Conservation (phyloP, 225 moss, liverwort and hornwort genomes). For the Pleurozium schreberi region DNA sequence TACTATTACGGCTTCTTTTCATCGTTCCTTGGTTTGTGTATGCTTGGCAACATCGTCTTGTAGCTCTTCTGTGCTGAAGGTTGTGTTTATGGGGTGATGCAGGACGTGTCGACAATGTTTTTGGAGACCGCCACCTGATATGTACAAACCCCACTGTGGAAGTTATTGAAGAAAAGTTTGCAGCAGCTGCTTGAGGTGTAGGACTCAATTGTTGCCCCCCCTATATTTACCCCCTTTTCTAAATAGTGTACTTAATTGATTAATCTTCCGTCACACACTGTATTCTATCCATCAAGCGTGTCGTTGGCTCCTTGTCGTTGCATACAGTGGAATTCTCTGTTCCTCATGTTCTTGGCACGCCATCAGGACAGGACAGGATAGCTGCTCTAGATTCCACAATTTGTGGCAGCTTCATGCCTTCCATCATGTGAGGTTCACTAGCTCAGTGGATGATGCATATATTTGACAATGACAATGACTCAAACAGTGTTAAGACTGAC, state of each 20-base stretch:
- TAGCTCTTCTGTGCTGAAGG: neutral
- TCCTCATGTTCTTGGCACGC: neutral
- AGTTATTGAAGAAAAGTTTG: conserved; percentile 59
- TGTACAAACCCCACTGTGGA: conserved; percentile 68
- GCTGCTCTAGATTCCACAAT: conserved; percentile 5
- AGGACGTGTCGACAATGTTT: conserved; percentile 95
- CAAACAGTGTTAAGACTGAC: neutral
- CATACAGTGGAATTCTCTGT: neutral
- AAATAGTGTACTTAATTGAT: conserved; percentile 5
- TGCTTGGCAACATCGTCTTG: neutral
- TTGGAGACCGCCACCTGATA: conserved; percentile 89
- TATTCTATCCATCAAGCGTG: conserved; percentile 3
- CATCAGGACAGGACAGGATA: neutral
- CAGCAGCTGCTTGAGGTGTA: conserved; percentile 43
- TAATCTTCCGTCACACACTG: conserved; percentile 6
- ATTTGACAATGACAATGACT: neutral
- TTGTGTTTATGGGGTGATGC: conserved; percentile 5
- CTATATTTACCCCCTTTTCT: too few relatives aligned
- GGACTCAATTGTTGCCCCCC: neutral
- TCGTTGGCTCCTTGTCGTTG: conserved; percentile 3
- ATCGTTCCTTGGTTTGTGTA: neutral
- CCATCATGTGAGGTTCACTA: neutral
- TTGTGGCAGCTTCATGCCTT: neutral
- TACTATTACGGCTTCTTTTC: neutral
- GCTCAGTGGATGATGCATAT: conserved; percentile 3